Percentiles rank a stretch among this genome's conserved stretches.
phyloP scores from a whole-genome alignment of 179 eudicot species.

The Patellifolia procumbens region DNA sequence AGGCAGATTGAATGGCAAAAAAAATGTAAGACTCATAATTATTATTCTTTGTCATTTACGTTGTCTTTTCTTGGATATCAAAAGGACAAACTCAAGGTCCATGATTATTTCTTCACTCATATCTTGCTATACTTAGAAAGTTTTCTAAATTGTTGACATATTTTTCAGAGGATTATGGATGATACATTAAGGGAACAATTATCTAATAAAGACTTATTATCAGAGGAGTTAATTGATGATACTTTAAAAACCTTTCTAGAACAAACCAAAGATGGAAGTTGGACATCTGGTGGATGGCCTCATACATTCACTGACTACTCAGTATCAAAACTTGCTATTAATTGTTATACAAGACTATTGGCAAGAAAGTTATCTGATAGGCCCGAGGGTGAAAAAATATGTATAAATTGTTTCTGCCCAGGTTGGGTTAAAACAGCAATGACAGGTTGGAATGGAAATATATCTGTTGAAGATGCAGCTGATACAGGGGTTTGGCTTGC shows the following conservation, averaged over 20 bases:
- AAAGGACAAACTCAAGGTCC: not conserved
- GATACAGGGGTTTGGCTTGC: slow-evolving; percentile 99
- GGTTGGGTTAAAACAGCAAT: slow-evolving; percentile 97
- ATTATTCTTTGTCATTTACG: not conserved
- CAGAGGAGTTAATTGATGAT: slow-evolving; percentile 72
- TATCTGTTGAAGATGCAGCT: slow-evolving; percentile 82
- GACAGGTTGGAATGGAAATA: slow-evolving; percentile 93
- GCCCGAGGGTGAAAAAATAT: slow-evolving; percentile 72
- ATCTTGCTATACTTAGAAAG: not conserved
- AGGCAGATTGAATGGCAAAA: slow-evolving; percentile 77
- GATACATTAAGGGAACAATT: slow-evolving; percentile 65
- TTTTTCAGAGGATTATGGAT: slow-evolving; percentile 61
- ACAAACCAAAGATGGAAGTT: slow-evolving; percentile 77
- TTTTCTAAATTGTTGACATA: not conserved
- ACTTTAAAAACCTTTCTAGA: slow-evolving; percentile 56
- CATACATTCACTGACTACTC: slow-evolving; percentile 75
- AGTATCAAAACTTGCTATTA: slow-evolving; percentile 81
- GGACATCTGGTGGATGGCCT: slow-evolving; percentile 78
- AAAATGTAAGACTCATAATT: slow-evolving; percentile 60
- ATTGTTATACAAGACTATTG: slow-evolving; percentile 73
- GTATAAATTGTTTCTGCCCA: slow-evolving; percentile 82
- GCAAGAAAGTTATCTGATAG: slow-evolving; percentile 51
- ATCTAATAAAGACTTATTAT: slow-evolving; percentile 49
- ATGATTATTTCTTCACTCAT: not conserved
- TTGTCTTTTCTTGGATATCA: not conserved